A percentile compares a stretch with the other conserved stretches of the same genome.
Evolutionary conservation across 202 grass and related monocot genomes (phyloP).

Genomic region (Saccharum hybrid): DNA sequence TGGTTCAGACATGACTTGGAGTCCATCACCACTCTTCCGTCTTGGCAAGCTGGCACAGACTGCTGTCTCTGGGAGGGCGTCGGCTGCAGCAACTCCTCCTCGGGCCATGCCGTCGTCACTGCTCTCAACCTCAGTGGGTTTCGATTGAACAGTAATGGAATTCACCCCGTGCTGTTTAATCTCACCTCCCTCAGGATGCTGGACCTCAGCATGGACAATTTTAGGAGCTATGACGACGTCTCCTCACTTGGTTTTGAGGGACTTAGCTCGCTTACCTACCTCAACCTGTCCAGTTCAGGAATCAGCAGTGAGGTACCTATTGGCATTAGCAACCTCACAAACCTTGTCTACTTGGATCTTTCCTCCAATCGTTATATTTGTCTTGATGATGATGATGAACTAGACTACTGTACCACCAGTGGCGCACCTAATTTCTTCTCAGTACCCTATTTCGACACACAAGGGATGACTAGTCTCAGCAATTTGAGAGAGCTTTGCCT

Average conservation of each 20-base stretch:
- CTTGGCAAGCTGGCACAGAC: conserved; percentile 47
- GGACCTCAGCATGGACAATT: conserved; percentile 32
- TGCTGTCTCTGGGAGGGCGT: conserved; percentile 51
- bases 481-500: conserved; percentile 47
- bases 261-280: conserved; percentile 27
- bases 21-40: background rate
- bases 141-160: background rate
- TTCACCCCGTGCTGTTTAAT: conserved; percentile 27
- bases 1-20: too few species aligned
- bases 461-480: conserved; percentile 40
- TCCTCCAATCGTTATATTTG: too few species aligned
- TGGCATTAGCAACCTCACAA: conserved; percentile 43
- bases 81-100: background rate
- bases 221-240: background rate
- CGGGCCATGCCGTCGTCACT: background rate
- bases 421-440: too few species aligned
- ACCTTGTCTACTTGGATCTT: conserved; percentile 49
- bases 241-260: conserved; percentile 21
- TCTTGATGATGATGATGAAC: too few species aligned
- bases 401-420: too few species aligned
- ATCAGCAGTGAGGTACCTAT: background rate
- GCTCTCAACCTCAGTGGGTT: conserved; percentile 19
- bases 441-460: background rate
- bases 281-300: conserved; percentile 38
- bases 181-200: background rate